Evolutionary conservation across 2,329 filamentous ascomycete species (phyloP).

Genomic region (Colletotrichum falcatum): DNA sequence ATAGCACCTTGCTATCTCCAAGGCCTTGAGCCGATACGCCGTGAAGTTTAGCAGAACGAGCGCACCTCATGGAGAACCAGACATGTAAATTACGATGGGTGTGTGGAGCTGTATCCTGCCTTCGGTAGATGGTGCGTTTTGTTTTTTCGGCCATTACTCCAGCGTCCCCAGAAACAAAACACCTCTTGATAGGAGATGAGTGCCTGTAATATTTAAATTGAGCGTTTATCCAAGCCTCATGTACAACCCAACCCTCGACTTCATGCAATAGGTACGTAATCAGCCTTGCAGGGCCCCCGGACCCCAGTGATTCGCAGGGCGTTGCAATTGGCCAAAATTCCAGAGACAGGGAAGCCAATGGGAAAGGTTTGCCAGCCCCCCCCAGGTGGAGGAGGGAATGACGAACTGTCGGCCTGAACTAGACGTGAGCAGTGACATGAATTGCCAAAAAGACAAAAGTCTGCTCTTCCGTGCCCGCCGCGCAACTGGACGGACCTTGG

Average conservation of each 20-base stretch:
- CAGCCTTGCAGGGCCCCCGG: slow-evolving; percentile 16
- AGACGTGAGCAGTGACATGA: slow-evolving; percentile 38
- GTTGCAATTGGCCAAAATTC: slow-evolving; percentile 32
- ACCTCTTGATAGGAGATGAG: neutral
- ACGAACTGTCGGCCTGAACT: slow-evolving; percentile 40
- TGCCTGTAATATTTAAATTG: slow-evolving; percentile 4
- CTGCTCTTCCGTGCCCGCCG: slow-evolving; percentile 8
- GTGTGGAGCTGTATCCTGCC: neutral
- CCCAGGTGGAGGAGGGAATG: slow-evolving; percentile 42
- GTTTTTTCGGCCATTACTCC: neutral
- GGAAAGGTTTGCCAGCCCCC: slow-evolving; percentile 22
- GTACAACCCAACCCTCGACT: neutral
- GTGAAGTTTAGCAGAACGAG: neutral
- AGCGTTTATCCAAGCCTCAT: slow-evolving; percentile 14
- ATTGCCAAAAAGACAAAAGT: slow-evolving; percentile 34
- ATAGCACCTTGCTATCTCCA: neutral
- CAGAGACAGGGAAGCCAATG: slow-evolving; percentile 29
- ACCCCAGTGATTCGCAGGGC: slow-evolving; percentile 3
- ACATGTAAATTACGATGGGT: neutral
- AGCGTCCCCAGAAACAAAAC: neutral
- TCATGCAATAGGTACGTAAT: slow-evolving; percentile 27
- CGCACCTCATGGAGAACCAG: neutral
- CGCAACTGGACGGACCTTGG: neutral
- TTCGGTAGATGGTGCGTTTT: neutral
- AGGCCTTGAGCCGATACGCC: neutral